Percentiles rank a stretch among this genome's conserved stretches.
Conservation (phyloP, 2,329 filamentous ascomycete genomes). For the Anisogramma anomala region DNA sequence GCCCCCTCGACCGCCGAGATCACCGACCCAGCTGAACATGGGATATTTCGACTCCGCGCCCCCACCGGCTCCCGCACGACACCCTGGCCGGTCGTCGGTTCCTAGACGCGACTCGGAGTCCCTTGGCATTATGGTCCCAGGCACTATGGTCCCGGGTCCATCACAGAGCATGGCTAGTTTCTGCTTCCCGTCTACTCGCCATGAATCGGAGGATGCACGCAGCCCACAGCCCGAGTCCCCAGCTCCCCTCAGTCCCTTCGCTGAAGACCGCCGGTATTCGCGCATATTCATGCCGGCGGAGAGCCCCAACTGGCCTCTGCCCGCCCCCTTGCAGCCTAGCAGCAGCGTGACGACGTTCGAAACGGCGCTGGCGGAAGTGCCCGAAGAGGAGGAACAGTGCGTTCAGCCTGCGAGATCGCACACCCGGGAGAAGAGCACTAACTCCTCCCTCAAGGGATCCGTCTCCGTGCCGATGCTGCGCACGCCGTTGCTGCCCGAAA, state of each 20-base stretch:
- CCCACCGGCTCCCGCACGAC: slow-evolving; percentile 38
- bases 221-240: slow-evolving; percentile 19
- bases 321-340: slow-evolving; percentile 23
- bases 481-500: slow-evolving; percentile 6
- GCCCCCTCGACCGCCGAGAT: slow-evolving; percentile 40
- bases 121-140: slow-evolving; percentile 21
- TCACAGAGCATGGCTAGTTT: slow-evolving; percentile 35
- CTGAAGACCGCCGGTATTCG: slow-evolving; percentile 21
- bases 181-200: slow-evolving; percentile 31
- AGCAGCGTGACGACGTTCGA: slow-evolving; percentile 24
- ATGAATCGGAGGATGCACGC: slow-evolving; percentile 17
- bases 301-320: slow-evolving; percentile 34
- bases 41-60: slow-evolving; percentile 22
- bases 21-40: slow-evolving; percentile 26
- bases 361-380: slow-evolving; percentile 43
- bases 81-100: slow-evolving; percentile 42
- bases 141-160: slow-evolving; percentile 32
- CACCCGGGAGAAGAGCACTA: slow-evolving; percentile 35
- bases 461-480: slow-evolving; percentile 36
- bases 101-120: slow-evolving; percentile 33
- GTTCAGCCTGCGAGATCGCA: slow-evolving; percentile 28
- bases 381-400: slow-evolving; percentile 49
- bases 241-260: slow-evolving; percentile 20
- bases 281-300: slow-evolving; percentile 31
- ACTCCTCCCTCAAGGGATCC: slow-evolving; percentile 41